phyloP scores from a whole-genome alignment of 352 stramenopile genomes.

The Thraustotheca clavata region DNA sequence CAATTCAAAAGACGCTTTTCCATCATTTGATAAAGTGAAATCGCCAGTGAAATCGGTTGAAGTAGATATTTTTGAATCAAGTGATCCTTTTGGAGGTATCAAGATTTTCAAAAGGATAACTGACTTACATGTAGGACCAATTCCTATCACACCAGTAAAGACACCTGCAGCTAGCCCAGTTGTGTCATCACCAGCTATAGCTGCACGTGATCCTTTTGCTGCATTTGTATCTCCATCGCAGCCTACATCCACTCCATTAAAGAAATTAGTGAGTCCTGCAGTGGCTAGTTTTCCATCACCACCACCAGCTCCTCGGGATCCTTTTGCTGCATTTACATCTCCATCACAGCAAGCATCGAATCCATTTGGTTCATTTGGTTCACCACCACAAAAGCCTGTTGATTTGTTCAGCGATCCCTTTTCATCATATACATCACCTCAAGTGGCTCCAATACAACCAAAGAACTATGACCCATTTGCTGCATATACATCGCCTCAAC shows the following conservation, averaged over 20 bases:
- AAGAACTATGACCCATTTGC: conserved; percentile 10
- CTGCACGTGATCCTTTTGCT: conserved; percentile 23
- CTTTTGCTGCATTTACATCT: neutral
- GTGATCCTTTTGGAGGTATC: conserved; percentile 8
- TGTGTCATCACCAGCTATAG: conserved; percentile 11
- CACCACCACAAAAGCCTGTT: neutral
- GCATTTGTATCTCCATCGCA: conserved; percentile 27
- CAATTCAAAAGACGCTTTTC: conserved; percentile 29
- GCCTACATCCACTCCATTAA: neutral
- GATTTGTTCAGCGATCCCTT: neutral
- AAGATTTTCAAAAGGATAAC: no score
- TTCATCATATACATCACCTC: neutral
- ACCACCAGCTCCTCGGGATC: neutral
- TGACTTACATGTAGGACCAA: conserved; percentile 43
- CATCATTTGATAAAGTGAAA: conserved; percentile 23
- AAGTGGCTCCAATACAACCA: neutral
- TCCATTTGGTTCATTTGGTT: neutral
- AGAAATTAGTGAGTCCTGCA: neutral
- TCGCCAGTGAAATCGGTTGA: conserved; percentile 20
- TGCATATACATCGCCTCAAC: neutral
- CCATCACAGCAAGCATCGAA: no score
- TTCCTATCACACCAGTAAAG: conserved; percentile 25
- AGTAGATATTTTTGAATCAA: conserved; percentile 25
- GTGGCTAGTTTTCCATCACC: neutral
- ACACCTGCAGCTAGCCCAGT: conserved; percentile 19